These are phyloP conservation scores for Trichosanthes truncata DNA, from an alignment of 306 rosid genomes.

Conservation along the genomic window DNA sequence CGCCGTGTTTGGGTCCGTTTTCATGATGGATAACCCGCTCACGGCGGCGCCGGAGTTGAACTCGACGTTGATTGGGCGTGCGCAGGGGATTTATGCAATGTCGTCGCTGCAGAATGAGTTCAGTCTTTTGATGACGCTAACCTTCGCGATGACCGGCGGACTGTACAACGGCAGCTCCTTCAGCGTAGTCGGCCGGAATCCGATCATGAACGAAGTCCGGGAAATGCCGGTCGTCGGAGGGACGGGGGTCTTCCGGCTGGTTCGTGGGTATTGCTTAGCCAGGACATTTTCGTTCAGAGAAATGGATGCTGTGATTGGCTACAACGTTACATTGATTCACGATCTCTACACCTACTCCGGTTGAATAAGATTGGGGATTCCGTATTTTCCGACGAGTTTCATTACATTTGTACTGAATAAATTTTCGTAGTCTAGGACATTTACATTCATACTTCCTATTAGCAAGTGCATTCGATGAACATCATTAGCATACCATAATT, in stretches of 20 bases:
- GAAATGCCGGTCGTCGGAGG: neutral
- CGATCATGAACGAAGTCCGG: neutral
- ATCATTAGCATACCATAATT: neutral
- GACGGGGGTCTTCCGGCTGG: neutral
- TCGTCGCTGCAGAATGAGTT: constrained; percentile 18
- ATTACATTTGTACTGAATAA: neutral
- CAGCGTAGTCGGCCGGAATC: neutral
- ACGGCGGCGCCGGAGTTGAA: constrained; percentile 15
- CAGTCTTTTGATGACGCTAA: constrained; percentile 18
- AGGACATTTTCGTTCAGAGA: neutral
- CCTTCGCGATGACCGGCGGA: constrained; percentile 10
- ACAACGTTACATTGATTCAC: neutral
- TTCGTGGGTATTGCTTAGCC: neutral
- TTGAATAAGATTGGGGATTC: neutral
- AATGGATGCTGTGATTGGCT: neutral
- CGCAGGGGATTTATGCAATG: constrained; percentile 16
- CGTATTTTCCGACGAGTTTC: neutral
- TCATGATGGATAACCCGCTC: constrained; percentile 12
- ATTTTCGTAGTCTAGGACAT: neutral
- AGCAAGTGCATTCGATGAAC: neutral
- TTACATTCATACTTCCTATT: neutral
- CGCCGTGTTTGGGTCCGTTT: constrained; percentile 14
- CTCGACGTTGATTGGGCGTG: constrained; percentile 16
- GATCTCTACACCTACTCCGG: neutral
- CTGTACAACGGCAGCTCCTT: neutral